Evolutionary conservation across 257 asterid species (phyloP).

Genomic region (Striga asiatica): DNA sequence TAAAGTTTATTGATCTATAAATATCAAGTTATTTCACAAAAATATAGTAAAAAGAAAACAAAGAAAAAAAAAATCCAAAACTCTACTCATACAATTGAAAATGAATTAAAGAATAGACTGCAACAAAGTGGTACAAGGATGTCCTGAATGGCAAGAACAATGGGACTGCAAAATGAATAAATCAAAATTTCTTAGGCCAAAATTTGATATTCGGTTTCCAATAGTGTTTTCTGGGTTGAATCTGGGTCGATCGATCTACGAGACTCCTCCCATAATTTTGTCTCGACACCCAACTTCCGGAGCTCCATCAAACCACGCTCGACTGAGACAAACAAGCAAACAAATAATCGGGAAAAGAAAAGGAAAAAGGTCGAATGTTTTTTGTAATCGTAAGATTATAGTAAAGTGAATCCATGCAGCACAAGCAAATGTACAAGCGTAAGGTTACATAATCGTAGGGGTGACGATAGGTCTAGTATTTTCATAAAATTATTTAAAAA

Average conservation of each 20-base stretch:
- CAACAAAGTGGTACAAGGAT: too few species aligned
- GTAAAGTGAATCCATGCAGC: not conserved
- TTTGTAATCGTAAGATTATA: too few species aligned
- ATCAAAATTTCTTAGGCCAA: constrained; percentile 11
- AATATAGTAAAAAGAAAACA: too few species aligned
- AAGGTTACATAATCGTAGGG: too few species aligned
- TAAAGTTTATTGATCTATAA: too few species aligned
- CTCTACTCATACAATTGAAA: too few species aligned
- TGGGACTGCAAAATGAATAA: not conserved
- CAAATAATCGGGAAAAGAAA: not conserved
- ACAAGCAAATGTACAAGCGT: too few species aligned
- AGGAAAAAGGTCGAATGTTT: not conserved
- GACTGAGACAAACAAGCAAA: constrained; percentile 28
- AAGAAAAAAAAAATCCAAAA: too few species aligned
- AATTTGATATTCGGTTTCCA: constrained; percentile 36
- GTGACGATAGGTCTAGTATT: too few species aligned
- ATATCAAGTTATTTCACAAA: too few species aligned
- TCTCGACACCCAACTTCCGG: constrained; percentile 67
- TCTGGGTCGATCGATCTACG: constrained; percentile 55
- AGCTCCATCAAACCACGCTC: constrained; percentile 84
- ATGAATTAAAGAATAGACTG: too few species aligned
- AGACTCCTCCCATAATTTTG: constrained; percentile 73
- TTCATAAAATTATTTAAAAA: not conserved
- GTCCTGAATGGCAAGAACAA: not conserved
- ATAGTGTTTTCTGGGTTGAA: constrained; percentile 33